phyloP scores from a whole-genome alignment of 257 asterid genomes.

The Ilex aquifolium region DNA sequence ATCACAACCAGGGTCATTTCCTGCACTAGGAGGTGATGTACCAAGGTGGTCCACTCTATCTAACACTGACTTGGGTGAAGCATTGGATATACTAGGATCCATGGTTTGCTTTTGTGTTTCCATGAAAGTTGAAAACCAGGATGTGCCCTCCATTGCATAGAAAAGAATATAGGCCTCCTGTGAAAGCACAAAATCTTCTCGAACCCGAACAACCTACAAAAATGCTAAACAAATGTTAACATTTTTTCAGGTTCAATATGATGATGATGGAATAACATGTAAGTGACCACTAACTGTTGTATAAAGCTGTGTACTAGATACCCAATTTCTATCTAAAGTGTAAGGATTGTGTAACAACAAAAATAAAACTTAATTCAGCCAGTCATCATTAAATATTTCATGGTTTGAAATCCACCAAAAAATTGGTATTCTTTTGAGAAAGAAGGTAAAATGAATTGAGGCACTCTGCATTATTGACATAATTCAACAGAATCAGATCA shows the following conservation, averaged over 20 bases:
- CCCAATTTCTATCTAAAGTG: no score
- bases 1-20: constrained; percentile 7
- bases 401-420: no score
- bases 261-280: not conserved
- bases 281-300: no score
- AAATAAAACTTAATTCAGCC: no score
- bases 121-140: constrained; percentile 62
- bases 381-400: no score
- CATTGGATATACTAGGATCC: constrained; percentile 26
- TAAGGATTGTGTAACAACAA: no score
- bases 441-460: no score
- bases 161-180: constrained; percentile 90
- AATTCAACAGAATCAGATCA: no score
- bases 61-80: constrained; percentile 84
- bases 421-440: no score
- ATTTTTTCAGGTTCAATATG: not conserved
- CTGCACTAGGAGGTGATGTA: constrained; percentile 18
- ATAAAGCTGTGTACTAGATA: no score
- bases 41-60: constrained; percentile 30
- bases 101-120: constrained; percentile 35
- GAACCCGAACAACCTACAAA: constrained; percentile 50
- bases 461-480: no score
- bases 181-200: constrained; percentile 59
- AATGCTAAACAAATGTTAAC: constrained; percentile 2
- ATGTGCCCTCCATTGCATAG: constrained; percentile 64